Base-by-base conservation (phyloP, 192 early-diverging fungal genomes). In the Umbelopsis sp. region DNA sequence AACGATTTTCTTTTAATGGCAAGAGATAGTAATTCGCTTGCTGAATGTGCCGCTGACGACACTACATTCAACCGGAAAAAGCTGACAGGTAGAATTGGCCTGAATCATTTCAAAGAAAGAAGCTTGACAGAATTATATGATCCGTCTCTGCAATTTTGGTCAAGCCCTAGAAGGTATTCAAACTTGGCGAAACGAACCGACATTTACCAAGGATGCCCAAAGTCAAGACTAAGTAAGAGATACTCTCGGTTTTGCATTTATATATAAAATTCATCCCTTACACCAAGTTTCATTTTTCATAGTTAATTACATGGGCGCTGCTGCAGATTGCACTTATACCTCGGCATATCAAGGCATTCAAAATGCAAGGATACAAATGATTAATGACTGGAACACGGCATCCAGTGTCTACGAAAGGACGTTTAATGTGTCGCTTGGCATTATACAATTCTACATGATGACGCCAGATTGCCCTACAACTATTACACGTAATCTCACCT, bases 301-400 rank as follows among this genome's bases (percentile, higher is more conserved):
- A 52, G 45, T 70, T 20, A 70, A 70, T 31, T 49, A 70, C 49
- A 50, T 71, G 36, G 51, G 36, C n/a, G 54, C 67, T 9, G 91
- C 89, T 0, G 91, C 90, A 0, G 91, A 93, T 76, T 93, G 91
- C 74, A 83, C 90, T 4, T 93, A 91, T 66, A 83, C 87, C 20
- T 79, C 80, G 10, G 69, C 66, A 25, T 91, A 88, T 68, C 73
- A 84, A 56, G 84, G 86, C 16, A 79, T 82, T 34, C 85, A 86
- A 47, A 77, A 72, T 21, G 89, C 89, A 56, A 76, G 88, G 50
- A 81, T 80, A 71, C 90, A 92, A 75, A 94, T 95, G 45, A 83
- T 97, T 45, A 86, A 81, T 52, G 88, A 94, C 81, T 95, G 92
- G 85, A 94, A 93, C 79, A 86, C 86, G n/a, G 96, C 92, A 8